These are phyloP conservation scores for Chaetomiaceae sp. DNA, from an alignment of 2,329 filamentous ascomycete genomes.

Conservation along the genomic window DNA sequence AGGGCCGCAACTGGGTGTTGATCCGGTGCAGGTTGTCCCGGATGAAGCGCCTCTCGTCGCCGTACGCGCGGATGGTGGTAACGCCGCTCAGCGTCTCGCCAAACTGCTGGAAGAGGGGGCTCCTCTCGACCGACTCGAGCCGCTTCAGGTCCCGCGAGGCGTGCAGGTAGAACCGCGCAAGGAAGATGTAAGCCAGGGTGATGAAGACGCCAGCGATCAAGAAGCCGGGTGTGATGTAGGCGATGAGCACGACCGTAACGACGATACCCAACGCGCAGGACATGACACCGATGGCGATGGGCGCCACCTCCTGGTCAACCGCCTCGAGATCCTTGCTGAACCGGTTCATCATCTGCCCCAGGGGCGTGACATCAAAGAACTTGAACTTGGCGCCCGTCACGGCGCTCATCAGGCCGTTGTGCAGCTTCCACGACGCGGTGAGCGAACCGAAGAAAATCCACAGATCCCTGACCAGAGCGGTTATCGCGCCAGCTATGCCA, in stretches of 20 bases:
- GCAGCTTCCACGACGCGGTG: conserved; percentile 79
- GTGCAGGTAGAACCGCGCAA: conserved; percentile 83
- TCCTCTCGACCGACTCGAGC: conserved; percentile 88
- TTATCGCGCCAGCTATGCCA: conserved; percentile 69
- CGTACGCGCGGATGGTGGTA: conserved; percentile 94
- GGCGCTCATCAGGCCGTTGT: conserved; percentile 69
- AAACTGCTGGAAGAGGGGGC: conserved; percentile 95
- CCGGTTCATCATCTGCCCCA: conserved; percentile 95
- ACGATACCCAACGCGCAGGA: conserved; percentile 63
- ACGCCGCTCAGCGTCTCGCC: conserved; percentile 93
- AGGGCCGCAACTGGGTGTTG: conserved; percentile 87
- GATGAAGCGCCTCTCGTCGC: conserved; percentile 89
- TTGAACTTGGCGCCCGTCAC: conserved; percentile 90
- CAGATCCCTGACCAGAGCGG: conserved; percentile 77
- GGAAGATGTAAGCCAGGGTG: conserved; percentile 71
- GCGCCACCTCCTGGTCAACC: conserved; percentile 92
- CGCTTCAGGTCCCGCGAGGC: conserved; percentile 95
- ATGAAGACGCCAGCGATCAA: conserved; percentile 84
- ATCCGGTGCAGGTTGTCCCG: conserved; percentile 84
- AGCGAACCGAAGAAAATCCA: conserved; percentile 92
- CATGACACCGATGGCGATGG: conserved; percentile 75
- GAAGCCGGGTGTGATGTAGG: conserved; percentile 84
- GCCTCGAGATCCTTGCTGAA: conserved; percentile 97
- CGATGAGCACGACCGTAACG: conserved; percentile 84
- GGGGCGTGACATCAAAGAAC: conserved; percentile 94